These are phyloP conservation scores for Nothomitra cinnamomea DNA, from an alignment of 2,329 filamentous ascomycete genomes.

Conservation along the genomic window DNA sequence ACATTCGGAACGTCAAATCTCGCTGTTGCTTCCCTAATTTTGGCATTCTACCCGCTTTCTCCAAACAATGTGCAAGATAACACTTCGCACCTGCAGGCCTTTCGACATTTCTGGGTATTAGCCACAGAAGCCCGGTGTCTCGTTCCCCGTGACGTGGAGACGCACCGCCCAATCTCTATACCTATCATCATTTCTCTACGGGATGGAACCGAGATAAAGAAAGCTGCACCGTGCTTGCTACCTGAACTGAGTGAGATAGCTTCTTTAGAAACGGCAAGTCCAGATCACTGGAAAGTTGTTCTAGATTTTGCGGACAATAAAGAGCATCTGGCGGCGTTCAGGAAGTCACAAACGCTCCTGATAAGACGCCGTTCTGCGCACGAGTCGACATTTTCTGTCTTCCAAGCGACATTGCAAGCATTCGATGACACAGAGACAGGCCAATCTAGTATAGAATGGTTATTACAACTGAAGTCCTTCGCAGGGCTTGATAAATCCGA, in stretches of 20 bases:
- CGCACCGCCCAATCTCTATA: conserved; percentile 58
- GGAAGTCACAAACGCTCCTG: conserved; percentile 52
- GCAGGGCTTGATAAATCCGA: conserved; percentile 45
- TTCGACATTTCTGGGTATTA: conserved; percentile 93
- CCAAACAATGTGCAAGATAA: conserved; percentile 84
- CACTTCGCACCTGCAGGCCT: conserved; percentile 83
- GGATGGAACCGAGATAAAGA: conserved; percentile 18
- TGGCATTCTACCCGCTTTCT: conserved; percentile 89
- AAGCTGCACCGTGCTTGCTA: conserved; percentile 39
- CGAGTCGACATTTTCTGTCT: conserved; percentile 45
- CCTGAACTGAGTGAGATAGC: conserved; percentile 45
- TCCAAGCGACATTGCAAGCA: conserved; percentile 57
- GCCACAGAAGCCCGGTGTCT: conserved; percentile 82
- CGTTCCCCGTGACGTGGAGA: conserved; percentile 73
- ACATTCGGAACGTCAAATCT: conserved; percentile 82
- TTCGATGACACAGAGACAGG: conserved; percentile 41
- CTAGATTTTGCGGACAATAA: conserved; percentile 54
- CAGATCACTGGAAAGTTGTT: conserved; percentile 65
- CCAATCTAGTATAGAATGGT: conserved; percentile 43
- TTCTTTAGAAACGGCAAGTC: conserved; percentile 42
- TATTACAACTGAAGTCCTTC: conserved; percentile 47
- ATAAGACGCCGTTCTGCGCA: conserved; percentile 53
- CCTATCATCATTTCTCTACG: conserved; percentile 50
- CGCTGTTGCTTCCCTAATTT: conserved; percentile 69
- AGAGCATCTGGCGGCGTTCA: conserved; percentile 45